Evolutionary conservation across 805 yeast species (phyloP).

Genomic region (Kodamaea kaohsiungensis): DNA sequence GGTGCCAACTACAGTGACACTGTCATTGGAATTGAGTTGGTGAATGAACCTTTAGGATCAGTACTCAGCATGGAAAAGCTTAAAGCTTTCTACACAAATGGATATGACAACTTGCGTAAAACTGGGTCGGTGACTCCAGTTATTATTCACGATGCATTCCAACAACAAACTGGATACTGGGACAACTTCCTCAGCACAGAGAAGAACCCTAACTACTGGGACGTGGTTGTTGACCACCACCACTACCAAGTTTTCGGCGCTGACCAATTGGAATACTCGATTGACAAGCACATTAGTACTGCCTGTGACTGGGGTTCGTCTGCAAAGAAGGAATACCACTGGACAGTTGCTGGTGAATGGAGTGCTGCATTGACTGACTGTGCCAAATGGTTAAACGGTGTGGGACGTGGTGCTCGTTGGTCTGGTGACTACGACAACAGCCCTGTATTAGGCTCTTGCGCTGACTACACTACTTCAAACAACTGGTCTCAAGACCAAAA

Average conservation of each 20-base stretch:
- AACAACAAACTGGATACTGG: conserved; percentile 57
- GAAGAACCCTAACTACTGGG: conserved; percentile 44
- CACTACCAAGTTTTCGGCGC: conserved; percentile 82
- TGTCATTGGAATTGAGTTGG: conserved; percentile 77
- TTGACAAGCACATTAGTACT: conserved; percentile 59
- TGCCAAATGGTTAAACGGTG: conserved; percentile 86
- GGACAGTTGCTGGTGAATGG: conserved; percentile 76
- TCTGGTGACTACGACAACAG: conserved; percentile 56
- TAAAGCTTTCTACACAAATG: conserved; percentile 59
- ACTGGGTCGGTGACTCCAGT: conserved; percentile 49
- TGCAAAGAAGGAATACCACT: conserved; percentile 55
- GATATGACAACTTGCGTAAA: conserved; percentile 64
- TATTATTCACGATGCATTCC: conserved; percentile 83
- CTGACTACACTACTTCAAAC: conserved; percentile 21
- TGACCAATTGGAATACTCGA: conserved; percentile 55
- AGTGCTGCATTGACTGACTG: conserved; percentile 89
- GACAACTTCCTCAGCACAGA: conserved; percentile 48
- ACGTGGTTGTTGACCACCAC: conserved; percentile 84
- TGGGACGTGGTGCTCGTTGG: conserved; percentile 77
- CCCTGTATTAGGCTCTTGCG: conserved; percentile 64
- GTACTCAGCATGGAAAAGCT: conserved; percentile 58
- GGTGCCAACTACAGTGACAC: conserved; percentile 61
- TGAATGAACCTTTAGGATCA: conserved; percentile 90
- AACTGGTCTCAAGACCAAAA: conserved; percentile 64
- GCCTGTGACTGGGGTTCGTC: conserved; percentile 34